phyloP scores from a whole-genome alignment of 2,329 filamentous ascomycete species.

The Penicillium freii region DNA sequence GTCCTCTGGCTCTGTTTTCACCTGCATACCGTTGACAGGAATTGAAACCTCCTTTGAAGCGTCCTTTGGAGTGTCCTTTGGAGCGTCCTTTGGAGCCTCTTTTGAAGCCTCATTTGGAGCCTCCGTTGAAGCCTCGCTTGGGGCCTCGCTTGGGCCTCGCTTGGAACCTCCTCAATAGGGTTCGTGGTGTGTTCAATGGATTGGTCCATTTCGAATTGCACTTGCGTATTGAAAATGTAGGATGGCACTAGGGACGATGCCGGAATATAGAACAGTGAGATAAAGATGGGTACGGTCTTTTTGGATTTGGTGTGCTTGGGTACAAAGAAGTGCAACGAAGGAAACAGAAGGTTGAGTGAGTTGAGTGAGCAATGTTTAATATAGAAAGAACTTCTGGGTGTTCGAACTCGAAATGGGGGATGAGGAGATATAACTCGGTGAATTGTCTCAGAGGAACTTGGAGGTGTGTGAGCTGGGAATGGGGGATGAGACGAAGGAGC shows the following conservation, averaged over 20 bases:
- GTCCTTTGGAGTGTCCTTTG: neutral
- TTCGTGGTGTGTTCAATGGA: no score
- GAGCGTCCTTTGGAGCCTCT: fast-evolving
- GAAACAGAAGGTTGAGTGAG: neutral
- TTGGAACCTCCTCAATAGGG: neutral
- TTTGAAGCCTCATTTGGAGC: no score
- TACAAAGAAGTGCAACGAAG: neutral
- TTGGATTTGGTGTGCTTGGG: neutral
- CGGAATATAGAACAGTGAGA: no score
- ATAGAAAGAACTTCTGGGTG: neutral
- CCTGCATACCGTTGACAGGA: neutral
- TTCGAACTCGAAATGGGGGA: neutral
- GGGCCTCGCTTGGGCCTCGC: no score
- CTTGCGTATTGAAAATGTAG: neutral
- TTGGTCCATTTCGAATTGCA: neutral
- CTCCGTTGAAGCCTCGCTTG: neutral
- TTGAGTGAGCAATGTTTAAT: neutral
- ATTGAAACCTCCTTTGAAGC: no score
- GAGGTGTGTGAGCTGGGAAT: neutral
- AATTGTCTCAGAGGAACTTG: no score
- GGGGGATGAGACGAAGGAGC: no score
- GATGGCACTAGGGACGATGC: neutral
- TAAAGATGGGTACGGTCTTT: neutral
- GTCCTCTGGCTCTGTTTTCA: neutral
- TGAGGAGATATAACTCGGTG: neutral